Conservation (phyloP, 2,329 filamentous ascomycete genomes). For the Fusarium beomiforme region DNA sequence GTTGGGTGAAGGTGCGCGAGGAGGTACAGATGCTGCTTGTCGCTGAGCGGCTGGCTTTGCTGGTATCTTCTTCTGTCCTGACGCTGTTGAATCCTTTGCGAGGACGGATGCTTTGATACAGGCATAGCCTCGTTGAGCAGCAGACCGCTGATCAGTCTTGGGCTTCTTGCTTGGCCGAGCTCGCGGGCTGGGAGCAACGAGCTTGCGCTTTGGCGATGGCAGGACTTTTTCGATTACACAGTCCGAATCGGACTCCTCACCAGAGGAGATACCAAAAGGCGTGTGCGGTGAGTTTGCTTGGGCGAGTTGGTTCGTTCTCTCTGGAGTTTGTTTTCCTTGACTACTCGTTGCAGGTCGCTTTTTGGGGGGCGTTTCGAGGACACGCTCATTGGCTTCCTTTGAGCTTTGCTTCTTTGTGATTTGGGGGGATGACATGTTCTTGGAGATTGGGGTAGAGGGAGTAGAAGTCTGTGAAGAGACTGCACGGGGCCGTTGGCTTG, state of each 20-base stretch:
- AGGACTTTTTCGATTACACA: slow-evolving; percentile 19
- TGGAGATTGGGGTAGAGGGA: background rate
- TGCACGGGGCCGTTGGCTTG: background rate
- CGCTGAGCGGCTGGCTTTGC: background rate
- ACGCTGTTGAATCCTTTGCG: background rate
- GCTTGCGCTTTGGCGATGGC: slow-evolving; percentile 26
- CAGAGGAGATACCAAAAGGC: slow-evolving; percentile 35
- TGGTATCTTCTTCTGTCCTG: background rate
- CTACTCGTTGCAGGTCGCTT: background rate
- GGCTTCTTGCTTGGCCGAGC: slow-evolving; percentile 12
- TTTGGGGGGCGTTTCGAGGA: slow-evolving; percentile 9
- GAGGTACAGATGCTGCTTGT: background rate
- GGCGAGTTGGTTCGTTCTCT: background rate
- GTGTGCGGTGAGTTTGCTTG: slow-evolving; percentile 25
- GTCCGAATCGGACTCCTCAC: slow-evolving; percentile 27
- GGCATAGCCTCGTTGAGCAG: background rate
- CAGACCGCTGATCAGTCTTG: background rate
- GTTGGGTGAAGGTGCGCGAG: background rate
- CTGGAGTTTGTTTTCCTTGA: background rate
- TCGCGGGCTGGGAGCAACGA: background rate
- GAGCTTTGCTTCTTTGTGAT: background rate
- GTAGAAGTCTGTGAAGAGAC: background rate
- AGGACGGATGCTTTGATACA: background rate
- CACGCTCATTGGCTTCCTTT: background rate
- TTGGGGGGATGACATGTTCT: slow-evolving; percentile 7